Conservation (phyloP, 345 rosid genomes). For the Sisymbrium irio region DNA sequence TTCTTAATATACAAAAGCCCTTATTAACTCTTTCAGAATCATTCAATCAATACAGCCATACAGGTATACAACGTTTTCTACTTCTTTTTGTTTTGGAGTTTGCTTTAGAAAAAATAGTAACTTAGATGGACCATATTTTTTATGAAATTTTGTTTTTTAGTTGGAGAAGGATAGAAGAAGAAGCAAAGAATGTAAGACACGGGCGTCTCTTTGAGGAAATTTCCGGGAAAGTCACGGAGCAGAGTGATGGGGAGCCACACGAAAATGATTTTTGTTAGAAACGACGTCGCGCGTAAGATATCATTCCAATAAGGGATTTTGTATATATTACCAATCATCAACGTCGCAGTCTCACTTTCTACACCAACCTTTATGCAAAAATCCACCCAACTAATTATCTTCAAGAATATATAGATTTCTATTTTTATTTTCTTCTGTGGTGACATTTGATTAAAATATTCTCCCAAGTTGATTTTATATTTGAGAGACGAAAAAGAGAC, state of each 20-base stretch:
- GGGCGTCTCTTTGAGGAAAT: neutral
- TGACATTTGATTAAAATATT: neutral
- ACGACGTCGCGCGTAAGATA: conserved; percentile 8
- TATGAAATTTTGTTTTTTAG: neutral
- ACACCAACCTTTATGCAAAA: conserved; percentile 10
- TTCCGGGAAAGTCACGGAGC: conserved; percentile 32
- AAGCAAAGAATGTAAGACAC: neutral
- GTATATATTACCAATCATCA: neutral
- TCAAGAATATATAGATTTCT: neutral
- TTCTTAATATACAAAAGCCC: no score
- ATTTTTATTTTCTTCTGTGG: conserved; percentile 14
- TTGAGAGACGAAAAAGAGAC: neutral
- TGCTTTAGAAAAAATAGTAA: neutral
- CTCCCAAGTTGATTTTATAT: neutral
- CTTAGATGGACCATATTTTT: no score
- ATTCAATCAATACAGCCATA: neutral
- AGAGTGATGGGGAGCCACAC: conserved; percentile 10
- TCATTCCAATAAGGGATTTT: neutral
- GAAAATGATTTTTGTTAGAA: conserved; percentile 5
- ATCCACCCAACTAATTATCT: neutral
- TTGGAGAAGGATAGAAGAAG: neutral
- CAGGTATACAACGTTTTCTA: neutral
- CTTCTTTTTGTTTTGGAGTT: neutral
- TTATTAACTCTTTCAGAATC: neutral
- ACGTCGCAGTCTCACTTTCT: conserved; percentile 21